A percentile compares a stretch with the other conserved stretches of the same genome.
Evolutionary conservation across 2,329 filamentous ascomycete species (phyloP).

Genomic region (Phialophora expanda): DNA sequence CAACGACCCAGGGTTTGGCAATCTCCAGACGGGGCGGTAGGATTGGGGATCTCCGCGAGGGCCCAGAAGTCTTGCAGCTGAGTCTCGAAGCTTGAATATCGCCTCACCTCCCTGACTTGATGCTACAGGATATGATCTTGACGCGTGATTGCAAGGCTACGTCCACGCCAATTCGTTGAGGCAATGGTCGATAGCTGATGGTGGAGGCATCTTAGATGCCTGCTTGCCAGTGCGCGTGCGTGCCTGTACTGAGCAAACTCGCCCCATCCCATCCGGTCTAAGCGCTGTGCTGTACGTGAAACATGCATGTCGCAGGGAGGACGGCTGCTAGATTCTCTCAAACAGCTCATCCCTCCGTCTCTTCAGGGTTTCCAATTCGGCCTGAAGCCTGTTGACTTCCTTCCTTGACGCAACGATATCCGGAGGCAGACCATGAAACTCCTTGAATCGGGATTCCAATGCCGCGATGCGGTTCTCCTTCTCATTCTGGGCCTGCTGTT

Average conservation of each 20-base stretch:
- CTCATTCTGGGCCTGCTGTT: conserved; percentile 5
- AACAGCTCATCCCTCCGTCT: conserved; percentile 74
- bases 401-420: conserved; percentile 70
- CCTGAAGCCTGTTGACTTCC: conserved; percentile 71
- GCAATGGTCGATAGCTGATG: not conserved
- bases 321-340: conserved; percentile 56
- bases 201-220: not conserved
- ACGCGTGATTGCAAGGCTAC: too few species aligned
- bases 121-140: too few species aligned
- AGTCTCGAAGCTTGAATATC: too few species aligned
- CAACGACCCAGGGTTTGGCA: too few species aligned
- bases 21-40: too few species aligned
- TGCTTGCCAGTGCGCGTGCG: not conserved
- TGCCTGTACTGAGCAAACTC: not conserved
- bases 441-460: conserved; percentile 65
- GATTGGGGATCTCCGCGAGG: too few species aligned
- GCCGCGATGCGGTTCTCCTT: conserved; percentile 63
- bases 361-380: conserved; percentile 66
- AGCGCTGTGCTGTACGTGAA: not conserved
- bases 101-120: too few species aligned
- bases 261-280: not conserved
- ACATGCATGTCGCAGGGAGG: not conserved
- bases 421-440: conserved; percentile 74
- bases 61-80: too few species aligned
- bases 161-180: not conserved